phyloP scores from a whole-genome alignment of 768 basidiomycete genomes.

The Gyrodon lividus region DNA sequence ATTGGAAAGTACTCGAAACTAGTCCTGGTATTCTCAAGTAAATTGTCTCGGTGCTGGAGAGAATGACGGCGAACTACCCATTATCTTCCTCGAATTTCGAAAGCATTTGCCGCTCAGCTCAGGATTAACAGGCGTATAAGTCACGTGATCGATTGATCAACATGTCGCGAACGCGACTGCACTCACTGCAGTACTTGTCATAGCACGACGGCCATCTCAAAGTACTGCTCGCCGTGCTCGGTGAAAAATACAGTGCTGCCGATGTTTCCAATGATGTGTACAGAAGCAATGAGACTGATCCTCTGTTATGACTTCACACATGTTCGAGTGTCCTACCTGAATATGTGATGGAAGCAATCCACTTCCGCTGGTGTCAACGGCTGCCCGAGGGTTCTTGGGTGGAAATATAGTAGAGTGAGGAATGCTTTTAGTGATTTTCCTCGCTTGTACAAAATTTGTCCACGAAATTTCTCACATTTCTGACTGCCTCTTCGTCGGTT shows the following conservation, averaged over 20 bases:
- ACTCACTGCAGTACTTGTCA: background rate
- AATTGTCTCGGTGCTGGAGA: conserved; percentile 26
- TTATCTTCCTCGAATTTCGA: conserved; percentile 32
- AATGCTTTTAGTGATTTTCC: background rate
- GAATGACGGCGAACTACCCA: conserved; percentile 30
- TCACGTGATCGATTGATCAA: conserved; percentile 28
- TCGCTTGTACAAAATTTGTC: conserved; percentile 28
- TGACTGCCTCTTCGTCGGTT: conserved; percentile 52
- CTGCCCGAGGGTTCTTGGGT: too few relatives aligned
- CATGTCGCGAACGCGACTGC: background rate
- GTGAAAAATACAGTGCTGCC: too few relatives aligned
- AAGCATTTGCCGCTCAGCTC: conserved; percentile 15
- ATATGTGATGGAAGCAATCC: too few relatives aligned
- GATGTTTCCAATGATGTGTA: too few relatives aligned
- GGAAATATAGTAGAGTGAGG: background rate
- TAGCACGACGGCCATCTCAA: too few relatives aligned
- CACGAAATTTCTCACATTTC: conserved; percentile 48
- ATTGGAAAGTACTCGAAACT: conserved; percentile 19
- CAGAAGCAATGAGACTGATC: too few relatives aligned
- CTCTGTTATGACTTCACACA: too few relatives aligned
- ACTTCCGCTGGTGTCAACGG: too few relatives aligned
- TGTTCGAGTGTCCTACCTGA: too few relatives aligned
- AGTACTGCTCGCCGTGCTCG: too few relatives aligned
- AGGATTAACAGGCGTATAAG: conserved; percentile 16
- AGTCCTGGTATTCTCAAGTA: conserved; percentile 23